Conservation (phyloP, 192 early-diverging fungal genomes). For the Bifiguratus adelaidae region DNA sequence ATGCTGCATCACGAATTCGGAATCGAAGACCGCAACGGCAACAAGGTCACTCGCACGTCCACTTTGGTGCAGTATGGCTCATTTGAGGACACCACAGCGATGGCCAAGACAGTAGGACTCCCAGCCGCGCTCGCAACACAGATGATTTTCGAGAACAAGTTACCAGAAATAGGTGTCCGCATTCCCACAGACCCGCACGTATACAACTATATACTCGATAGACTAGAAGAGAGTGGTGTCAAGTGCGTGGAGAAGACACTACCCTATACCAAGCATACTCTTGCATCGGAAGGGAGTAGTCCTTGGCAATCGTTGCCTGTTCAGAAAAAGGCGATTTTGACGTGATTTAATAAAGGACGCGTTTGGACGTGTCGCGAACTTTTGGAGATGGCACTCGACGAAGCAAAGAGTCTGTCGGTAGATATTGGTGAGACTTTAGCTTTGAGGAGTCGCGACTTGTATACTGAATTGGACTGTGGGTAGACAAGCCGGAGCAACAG, state of each 20-base stretch:
- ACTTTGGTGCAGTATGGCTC: slow-evolving; percentile 58
- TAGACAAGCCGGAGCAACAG: slow-evolving; percentile 38
- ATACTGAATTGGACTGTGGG: not conserved
- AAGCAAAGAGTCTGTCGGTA: not conserved
- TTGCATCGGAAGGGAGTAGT: slow-evolving; percentile 7
- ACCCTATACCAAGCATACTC: slow-evolving; percentile 6
- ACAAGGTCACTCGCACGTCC: slow-evolving; percentile 49
- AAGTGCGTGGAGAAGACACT: slow-evolving; percentile 39
- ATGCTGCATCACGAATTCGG: slow-evolving; percentile 94
- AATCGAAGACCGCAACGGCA: slow-evolving; percentile 53
- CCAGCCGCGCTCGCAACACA: slow-evolving; percentile 70
- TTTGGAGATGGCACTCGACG: not conserved
- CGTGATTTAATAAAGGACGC: not conserved
- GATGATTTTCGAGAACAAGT: slow-evolving; percentile 42
- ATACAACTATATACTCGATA: slow-evolving; percentile 59
- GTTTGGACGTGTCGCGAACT: not conserved
- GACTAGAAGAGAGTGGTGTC: slow-evolving; percentile 51
- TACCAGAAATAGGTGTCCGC: slow-evolving; percentile 49
- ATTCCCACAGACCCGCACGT: slow-evolving; percentile 58
- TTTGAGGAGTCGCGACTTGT: not conserved
- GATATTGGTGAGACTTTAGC: not conserved
- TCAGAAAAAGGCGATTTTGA: not conserved
- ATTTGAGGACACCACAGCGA: slow-evolving; percentile 55
- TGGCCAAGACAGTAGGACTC: slow-evolving; percentile 76
- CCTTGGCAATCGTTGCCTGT: slow-evolving; percentile 3